Evolutionary conservation across 305 asterid species (phyloP).

Genomic region (Striga hermonthica): DNA sequence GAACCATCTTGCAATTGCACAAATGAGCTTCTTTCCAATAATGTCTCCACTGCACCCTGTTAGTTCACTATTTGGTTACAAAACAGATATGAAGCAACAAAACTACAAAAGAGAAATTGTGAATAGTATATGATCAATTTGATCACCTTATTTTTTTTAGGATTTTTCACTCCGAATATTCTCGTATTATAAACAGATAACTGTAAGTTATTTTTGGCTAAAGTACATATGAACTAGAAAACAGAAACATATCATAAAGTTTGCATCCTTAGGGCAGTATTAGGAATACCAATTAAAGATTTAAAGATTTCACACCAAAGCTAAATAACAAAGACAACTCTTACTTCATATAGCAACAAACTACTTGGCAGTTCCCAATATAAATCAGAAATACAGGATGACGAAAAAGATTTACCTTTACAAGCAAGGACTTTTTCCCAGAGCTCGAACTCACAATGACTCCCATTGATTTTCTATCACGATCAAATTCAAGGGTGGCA

Average conservation of each 20-base stretch:
- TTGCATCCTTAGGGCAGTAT: neutral
- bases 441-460: constrained; percentile 63
- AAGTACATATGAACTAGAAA: constrained; percentile 11
- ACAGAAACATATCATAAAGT: constrained; percentile 2
- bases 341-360: neutral
- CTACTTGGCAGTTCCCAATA: neutral
- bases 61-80: constrained; percentile 14
- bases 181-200: constrained; percentile 16
- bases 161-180: neutral
- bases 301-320: constrained; percentile 8
- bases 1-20: constrained; percentile 83
- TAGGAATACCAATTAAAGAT: neutral
- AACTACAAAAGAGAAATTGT: constrained; percentile 10
- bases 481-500: constrained; percentile 95
- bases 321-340: neutral
- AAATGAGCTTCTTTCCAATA: constrained; percentile 77
- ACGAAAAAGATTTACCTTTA: constrained; percentile 47
- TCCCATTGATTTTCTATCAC: constrained; percentile 95
- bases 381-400: constrained; percentile 14
- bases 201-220: neutral
- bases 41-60: constrained; percentile 90
- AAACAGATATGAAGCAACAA: constrained; percentile 18
- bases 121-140: neutral
- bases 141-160: neutral
- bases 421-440: constrained; percentile 64